phyloP scores from a whole-genome alignment of 139 green algal species.

The Chlorella sp. region DNA sequence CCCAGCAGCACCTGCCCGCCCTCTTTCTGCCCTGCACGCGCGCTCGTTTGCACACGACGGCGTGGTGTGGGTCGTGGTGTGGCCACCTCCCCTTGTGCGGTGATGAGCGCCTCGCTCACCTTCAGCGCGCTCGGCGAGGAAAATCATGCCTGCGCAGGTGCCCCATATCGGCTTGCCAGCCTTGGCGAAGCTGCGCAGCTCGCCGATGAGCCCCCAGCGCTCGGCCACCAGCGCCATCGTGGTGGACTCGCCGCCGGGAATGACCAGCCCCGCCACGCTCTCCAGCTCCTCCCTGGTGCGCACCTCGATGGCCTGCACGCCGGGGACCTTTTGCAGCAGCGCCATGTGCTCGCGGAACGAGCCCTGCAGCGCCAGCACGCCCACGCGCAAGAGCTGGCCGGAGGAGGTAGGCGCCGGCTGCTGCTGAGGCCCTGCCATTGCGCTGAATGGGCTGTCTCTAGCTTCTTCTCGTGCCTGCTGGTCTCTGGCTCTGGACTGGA shows the following conservation, averaged over 20 bases:
- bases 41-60: neutral
- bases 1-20: conserved; percentile 92
- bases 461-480: too few species aligned
- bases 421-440: too few species aligned
- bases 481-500: too few species aligned
- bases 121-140: conserved; percentile 79
- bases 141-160: conserved; percentile 97
- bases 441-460: too few species aligned
- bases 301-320: conserved; percentile 76
- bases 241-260: conserved; percentile 90
- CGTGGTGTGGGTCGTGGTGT: too few species aligned
- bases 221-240: conserved; percentile 90
- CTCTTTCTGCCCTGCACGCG: conserved; percentile 75
- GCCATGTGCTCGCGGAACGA: conserved; percentile 87
- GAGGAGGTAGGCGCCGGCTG: too few species aligned
- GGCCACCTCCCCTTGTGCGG: too few species aligned
- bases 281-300: conserved; percentile 74
- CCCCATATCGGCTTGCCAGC: conserved; percentile 85
- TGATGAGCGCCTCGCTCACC: too few species aligned
- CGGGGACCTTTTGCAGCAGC: conserved; percentile 44
- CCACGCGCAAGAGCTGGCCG: too few species aligned
- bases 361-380: conserved; percentile 89
- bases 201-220: conserved; percentile 76
- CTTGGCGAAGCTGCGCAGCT: conserved; percentile 63
- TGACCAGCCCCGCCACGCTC: conserved; percentile 76